phyloP scores from a whole-genome alignment of 148 eudicot species.

The Pouteria glomerata region DNA sequence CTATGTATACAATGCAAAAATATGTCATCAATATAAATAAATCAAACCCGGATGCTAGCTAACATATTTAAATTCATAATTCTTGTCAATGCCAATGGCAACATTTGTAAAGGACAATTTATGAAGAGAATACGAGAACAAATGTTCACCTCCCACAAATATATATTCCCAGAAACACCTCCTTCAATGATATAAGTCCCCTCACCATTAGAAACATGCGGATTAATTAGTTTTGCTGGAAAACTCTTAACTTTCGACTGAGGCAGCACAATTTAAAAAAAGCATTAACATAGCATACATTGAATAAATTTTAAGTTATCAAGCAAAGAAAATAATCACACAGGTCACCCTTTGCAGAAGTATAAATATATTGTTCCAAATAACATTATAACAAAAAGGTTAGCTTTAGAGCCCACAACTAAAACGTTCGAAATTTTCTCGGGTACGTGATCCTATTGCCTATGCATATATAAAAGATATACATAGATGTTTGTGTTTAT shows the following conservation, averaged over 20 bases:
- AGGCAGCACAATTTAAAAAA: constrained; percentile 45
- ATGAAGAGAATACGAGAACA: background rate
- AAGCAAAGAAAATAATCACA: too few species aligned
- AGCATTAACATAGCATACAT: background rate
- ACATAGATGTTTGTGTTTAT: background rate
- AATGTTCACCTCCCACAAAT: constrained; percentile 75
- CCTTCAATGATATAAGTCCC: constrained; percentile 85
- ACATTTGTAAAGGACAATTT: background rate
- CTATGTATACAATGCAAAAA: constrained; percentile 29
- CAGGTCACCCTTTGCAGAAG: too few species aligned
- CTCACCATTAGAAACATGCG: constrained; percentile 54
- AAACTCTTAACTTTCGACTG: constrained; percentile 82
- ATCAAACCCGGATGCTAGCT: background rate
- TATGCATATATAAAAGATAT: background rate
- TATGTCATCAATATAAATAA: background rate
- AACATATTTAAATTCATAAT: background rate
- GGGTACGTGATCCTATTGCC: background rate
- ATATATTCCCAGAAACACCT: constrained; percentile 68
- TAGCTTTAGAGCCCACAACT: background rate
- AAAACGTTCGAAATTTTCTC: background rate
- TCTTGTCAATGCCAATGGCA: background rate
- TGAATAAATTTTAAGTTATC: background rate
- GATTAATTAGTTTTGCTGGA: constrained; percentile 73
- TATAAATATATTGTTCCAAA: background rate
- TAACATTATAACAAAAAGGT: background rate